Base-by-base conservation (phyloP, 2,329 filamentous ascomycete species). In the Fusarium phyllophilum region DNA sequence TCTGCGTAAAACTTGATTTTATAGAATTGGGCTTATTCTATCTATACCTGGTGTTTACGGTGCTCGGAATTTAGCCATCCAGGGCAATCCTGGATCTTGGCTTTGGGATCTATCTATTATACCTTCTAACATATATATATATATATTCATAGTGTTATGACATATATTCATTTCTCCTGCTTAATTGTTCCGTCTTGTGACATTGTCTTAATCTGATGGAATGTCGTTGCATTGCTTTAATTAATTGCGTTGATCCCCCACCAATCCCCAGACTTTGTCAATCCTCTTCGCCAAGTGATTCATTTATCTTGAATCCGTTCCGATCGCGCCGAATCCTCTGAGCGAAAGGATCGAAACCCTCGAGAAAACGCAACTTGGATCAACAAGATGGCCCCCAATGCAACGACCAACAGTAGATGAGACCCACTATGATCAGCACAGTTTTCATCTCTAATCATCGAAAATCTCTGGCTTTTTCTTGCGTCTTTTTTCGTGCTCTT, bases 31-130 rank as follows among this genome's bases (percentile, higher is more conserved):
- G 59, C 66, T 65, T 46, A 66, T 73, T 73, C 71, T 71, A 71
- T 74, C 48, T 65, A 75, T 75, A 75, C 73, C 62, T 75, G 73
- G 73, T 75, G 73, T 75, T 75, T 62, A 74, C 73, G 73, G 73
- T 75, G 71, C 73, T 62, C 61, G 69, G 70, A 34, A 74, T 63
- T 62, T 49, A 51, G 59, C 41, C 48, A 66, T 74, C 66, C 54
- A 60, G 73, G 64, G 59, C 52, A 55, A 62, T 56, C 63, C 67
- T 68, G 73, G 70, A 68, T 70, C 57, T 57, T 68, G 66, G 66
- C 57, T 73, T 77, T 66, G 68, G 76, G 67, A 75, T 74, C 57
- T 62, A 52, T 63, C 59, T 72, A 61, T 63, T 72, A 63, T 44
- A 48, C 44, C 45, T 72, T 77, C 72, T 66, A 58, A 41, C 33